Conservation (phyloP, 2,329 filamentous ascomycete genomes). For the Ascochyta clinopodiicola region DNA sequence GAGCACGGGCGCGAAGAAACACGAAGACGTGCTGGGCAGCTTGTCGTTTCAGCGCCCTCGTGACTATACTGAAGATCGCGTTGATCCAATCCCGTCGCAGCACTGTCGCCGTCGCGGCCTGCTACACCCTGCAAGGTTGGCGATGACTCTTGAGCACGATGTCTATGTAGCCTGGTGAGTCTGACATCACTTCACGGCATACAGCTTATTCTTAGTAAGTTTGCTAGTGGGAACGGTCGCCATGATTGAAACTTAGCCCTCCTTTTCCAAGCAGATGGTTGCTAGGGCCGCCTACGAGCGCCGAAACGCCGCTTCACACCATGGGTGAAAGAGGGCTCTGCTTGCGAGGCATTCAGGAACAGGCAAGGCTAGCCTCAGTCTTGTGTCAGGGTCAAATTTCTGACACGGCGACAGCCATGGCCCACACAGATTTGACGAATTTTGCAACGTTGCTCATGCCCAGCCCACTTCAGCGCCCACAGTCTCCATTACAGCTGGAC, state of each 20-base stretch:
- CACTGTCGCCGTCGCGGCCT: constrained; percentile 28
- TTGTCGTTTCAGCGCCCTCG: constrained; percentile 51
- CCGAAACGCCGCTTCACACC: constrained; percentile 28
- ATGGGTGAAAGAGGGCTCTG: constrained; percentile 28
- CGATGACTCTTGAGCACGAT: constrained; percentile 23
- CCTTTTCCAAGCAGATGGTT: constrained; percentile 34
- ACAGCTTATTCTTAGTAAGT: constrained; percentile 34
- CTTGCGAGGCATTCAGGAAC: constrained; percentile 43
- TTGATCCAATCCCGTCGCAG: constrained; percentile 45
- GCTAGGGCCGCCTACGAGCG: constrained; percentile 11
- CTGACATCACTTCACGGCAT: constrained; percentile 42
- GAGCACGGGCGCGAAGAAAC: constrained; percentile 44
- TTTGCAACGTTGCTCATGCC: constrained; percentile 38
- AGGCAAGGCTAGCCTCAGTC: constrained; percentile 31
- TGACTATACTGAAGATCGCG: constrained; percentile 46
- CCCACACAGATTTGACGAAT: constrained; percentile 25
- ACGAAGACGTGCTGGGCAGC: constrained; percentile 42
- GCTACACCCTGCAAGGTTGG: constrained; percentile 26
- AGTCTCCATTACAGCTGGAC: constrained; percentile 25
- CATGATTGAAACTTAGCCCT: constrained; percentile 40
- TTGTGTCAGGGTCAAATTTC: constrained; percentile 34
- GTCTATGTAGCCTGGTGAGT: constrained; percentile 24
- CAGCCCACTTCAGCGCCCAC: constrained; percentile 9
- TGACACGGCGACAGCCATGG: constrained; percentile 38
- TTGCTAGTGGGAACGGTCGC: constrained; percentile 40